A percentile compares a stretch with the other conserved stretches of the same genome.
Evolutionary conservation across 768 basidiomycete species (phyloP).

Genomic region (Mycena galopus): DNA sequence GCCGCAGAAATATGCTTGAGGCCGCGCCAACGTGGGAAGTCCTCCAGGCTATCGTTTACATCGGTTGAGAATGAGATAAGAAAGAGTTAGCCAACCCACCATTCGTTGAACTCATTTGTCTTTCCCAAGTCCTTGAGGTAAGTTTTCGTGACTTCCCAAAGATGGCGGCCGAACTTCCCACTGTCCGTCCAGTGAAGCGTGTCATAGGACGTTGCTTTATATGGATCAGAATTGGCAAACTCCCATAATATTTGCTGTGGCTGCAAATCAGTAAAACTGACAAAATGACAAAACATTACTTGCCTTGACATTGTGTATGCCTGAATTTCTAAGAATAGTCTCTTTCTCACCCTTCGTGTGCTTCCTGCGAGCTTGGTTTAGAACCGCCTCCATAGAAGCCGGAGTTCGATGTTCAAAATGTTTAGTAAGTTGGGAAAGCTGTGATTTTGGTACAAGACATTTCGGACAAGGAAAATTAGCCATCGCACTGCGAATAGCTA

Average conservation of each 20-base stretch:
- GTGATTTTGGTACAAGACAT: constrained; percentile 16
- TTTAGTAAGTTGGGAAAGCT: background rate
- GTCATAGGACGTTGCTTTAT: constrained; percentile 19
- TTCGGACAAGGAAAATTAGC: constrained; percentile 22
- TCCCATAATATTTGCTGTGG: constrained; percentile 24
- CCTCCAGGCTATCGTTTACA: background rate
- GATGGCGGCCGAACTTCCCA: constrained; percentile 19
- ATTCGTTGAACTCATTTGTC: constrained; percentile 5
- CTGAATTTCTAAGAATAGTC: background rate
- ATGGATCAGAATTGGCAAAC: constrained; percentile 17
- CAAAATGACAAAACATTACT: background rate
- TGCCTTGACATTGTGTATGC: constrained; percentile 21
- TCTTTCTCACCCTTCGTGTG: constrained; percentile 1
- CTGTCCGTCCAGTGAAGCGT: constrained; percentile 23
- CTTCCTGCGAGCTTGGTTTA: background rate
- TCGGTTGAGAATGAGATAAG: background rate
- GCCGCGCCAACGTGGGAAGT: background rate
- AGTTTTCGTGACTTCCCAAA: constrained; percentile 6
- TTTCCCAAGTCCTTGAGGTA: background rate
- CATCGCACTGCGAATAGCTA: constrained; percentile 7
- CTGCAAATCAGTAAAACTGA: background rate
- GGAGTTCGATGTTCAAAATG: background rate
- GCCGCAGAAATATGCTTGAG: background rate
- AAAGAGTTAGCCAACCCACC: background rate
- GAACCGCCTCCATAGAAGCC: background rate